A percentile compares a stretch with the other conserved stretches of the same genome.
Conservation (phyloP, 2,329 filamentous ascomycete genomes). For the Alternaria angustiovoidea region DNA sequence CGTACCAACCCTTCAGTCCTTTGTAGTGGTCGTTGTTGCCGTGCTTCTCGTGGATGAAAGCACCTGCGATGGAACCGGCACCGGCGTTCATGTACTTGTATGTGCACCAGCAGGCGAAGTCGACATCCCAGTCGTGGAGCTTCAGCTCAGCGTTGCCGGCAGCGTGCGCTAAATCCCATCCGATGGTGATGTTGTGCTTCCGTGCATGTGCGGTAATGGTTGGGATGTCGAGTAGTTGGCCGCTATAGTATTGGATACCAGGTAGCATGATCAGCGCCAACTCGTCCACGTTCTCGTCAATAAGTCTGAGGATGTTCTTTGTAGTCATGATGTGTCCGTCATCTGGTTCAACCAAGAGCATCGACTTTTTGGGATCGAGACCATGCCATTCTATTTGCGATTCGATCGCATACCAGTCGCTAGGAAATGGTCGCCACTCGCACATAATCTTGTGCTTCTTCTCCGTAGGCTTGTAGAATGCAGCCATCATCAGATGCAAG, state of each 20-base stretch:
- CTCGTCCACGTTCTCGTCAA: slow-evolving; percentile 75
- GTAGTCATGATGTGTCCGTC: slow-evolving; percentile 70
- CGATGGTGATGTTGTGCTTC: slow-evolving; percentile 73
- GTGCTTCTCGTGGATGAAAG: slow-evolving; percentile 81
- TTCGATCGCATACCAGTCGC: slow-evolving; percentile 85
- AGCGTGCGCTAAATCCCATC: slow-evolving; percentile 89
- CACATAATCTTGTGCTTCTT: slow-evolving; percentile 79
- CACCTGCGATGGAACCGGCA: slow-evolving; percentile 78
- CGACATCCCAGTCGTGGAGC: slow-evolving; percentile 87
- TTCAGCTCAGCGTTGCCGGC: slow-evolving; percentile 81
- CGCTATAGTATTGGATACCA: slow-evolving; percentile 89
- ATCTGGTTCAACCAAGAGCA: slow-evolving; percentile 75
- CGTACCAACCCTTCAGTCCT: slow-evolving; percentile 85
- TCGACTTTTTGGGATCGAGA: slow-evolving; percentile 68
- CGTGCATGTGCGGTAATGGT: slow-evolving; percentile 80
- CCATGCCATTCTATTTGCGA: slow-evolving; percentile 79
- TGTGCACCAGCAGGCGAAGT: slow-evolving; percentile 91
- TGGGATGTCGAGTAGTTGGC: slow-evolving; percentile 83
- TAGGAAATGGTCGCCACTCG: slow-evolving; percentile 88
- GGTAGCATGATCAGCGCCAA: slow-evolving; percentile 81
- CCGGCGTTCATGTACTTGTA: slow-evolving; percentile 95
- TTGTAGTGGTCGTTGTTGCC: slow-evolving; percentile 68
- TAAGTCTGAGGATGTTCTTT: slow-evolving; percentile 71
- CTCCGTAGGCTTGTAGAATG: slow-evolving; percentile 77
- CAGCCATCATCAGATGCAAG: slow-evolving; percentile 82